phyloP scores from a whole-genome alignment of 768 basidiomycete genomes.

The Xerocomus potaroensis region DNA sequence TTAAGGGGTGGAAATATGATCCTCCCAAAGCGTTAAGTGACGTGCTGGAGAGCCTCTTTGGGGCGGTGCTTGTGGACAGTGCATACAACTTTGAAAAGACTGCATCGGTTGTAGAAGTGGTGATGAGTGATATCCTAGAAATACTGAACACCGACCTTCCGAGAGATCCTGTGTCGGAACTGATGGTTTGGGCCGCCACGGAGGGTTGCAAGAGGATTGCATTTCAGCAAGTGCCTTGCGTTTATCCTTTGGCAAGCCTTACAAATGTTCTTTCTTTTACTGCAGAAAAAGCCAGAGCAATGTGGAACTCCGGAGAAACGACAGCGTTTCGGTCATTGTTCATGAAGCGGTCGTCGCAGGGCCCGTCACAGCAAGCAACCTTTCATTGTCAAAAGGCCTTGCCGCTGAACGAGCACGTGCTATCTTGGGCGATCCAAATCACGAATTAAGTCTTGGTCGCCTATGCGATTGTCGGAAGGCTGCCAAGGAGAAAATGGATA shows the following conservation, averaged over 20 bases:
- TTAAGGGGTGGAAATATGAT: conserved; percentile 74
- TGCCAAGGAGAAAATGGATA: conserved; percentile 11
- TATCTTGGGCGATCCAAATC: conserved; percentile 45
- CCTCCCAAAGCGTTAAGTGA: conserved; percentile 86
- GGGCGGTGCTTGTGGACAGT: conserved; percentile 79
- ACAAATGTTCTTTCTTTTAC: background rate
- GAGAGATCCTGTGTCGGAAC: conserved; percentile 67
- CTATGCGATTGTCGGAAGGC: conserved; percentile 40
- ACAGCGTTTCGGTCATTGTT: conserved; percentile 53
- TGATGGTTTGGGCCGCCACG: conserved; percentile 62
- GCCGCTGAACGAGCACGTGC: conserved; percentile 59
- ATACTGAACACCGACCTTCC: conserved; percentile 55
- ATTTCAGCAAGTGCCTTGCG: conserved; percentile 39
- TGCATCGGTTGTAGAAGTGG: conserved; percentile 51
- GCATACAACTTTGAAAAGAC: conserved; percentile 70
- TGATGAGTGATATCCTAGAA: conserved; percentile 66
- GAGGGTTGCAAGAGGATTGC: conserved; percentile 51
- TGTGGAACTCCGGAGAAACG: conserved; percentile 40
- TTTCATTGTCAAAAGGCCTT: conserved; percentile 60
- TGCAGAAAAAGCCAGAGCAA: conserved; percentile 42
- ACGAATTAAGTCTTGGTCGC: conserved; percentile 40
- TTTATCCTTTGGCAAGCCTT: conserved; percentile 1
- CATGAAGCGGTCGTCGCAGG: conserved; percentile 56
- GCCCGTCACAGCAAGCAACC: conserved; percentile 55
- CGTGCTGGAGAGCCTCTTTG: conserved; percentile 79